Conservation (phyloP, 2,329 filamentous ascomycete genomes). For the Epicoccum sorghinum region DNA sequence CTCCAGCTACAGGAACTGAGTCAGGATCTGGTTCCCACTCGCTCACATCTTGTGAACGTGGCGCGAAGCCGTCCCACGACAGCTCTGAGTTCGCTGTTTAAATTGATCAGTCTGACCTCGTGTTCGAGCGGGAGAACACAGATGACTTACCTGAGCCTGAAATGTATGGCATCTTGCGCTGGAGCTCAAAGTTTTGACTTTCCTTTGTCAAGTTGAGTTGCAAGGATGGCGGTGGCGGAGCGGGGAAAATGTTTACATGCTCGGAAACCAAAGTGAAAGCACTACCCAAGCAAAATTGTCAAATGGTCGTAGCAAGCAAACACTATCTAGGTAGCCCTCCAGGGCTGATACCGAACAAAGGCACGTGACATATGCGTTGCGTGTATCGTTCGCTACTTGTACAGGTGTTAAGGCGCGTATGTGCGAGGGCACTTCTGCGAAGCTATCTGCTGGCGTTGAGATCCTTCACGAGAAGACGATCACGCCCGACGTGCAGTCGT, state of each 20-base stretch:
- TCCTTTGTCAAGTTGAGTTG: background rate
- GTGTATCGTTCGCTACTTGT: too few species aligned
- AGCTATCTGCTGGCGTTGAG: too few species aligned
- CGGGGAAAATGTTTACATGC: background rate
- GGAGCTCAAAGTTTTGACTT: background rate
- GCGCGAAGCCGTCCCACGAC: slow-evolving; percentile 18
- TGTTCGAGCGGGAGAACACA: background rate
- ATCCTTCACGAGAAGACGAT: too few species aligned
- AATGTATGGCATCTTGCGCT: background rate
- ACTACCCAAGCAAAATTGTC: slow-evolving; percentile 2
- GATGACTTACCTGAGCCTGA: background rate
- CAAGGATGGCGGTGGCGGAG: background rate
- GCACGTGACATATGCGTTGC: background rate
- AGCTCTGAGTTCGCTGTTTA: background rate
- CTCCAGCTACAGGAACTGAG: slow-evolving; percentile 6
- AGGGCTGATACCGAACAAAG: background rate
- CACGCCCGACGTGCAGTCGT: too few species aligned
- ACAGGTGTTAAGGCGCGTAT: too few species aligned
- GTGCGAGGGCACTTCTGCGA: too few species aligned
- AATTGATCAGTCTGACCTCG: background rate
- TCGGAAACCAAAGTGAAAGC: slow-evolving; percentile 12
- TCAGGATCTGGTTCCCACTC: slow-evolving; percentile 20
- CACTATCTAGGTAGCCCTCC: too few species aligned
- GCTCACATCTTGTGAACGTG: slow-evolving; percentile 7
- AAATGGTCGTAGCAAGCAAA: background rate